Evolutionary conservation across 345 rosid species (phyloP).

Genomic region (Lepidium sativum): DNA sequence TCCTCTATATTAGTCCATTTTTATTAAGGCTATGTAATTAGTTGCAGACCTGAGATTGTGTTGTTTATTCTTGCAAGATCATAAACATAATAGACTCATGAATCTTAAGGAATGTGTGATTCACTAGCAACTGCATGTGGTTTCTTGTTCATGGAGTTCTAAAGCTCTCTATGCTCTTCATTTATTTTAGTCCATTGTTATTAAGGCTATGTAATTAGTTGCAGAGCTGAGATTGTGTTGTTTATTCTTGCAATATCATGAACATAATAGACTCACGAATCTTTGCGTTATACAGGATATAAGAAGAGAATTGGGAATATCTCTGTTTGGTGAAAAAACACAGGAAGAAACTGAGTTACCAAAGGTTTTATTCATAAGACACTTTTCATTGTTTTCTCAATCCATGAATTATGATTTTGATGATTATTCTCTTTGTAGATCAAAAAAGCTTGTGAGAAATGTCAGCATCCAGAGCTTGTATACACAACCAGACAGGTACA

Average conservation of each 20-base stretch:
- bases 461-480: constrained; percentile 30
- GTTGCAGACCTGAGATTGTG: not conserved
- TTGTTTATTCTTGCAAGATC: constrained; percentile 1
- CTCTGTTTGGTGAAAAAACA: constrained; percentile 12
- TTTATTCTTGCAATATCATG: not conserved
- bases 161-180: not conserved
- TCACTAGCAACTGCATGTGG: not conserved
- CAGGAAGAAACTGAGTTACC: constrained; percentile 23
- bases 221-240: not conserved
- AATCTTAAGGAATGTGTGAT: not conserved
- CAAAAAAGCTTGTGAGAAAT: constrained; percentile 29
- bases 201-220: not conserved
- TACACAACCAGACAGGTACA: constrained; percentile 30
- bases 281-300: constrained; percentile 15
- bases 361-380: constrained; percentile 9
- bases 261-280: not conserved
- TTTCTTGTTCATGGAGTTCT: not conserved
- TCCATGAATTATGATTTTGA: not conserved
- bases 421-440: constrained; percentile 11
- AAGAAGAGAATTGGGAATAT: constrained; percentile 26
- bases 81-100: not conserved
- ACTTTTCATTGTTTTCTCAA: not conserved
- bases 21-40: not conserved
- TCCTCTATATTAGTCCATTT: not conserved
- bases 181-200: not conserved